phyloP scores from a whole-genome alignment of 352 stramenopile species.

The Pythium aristosporum region DNA sequence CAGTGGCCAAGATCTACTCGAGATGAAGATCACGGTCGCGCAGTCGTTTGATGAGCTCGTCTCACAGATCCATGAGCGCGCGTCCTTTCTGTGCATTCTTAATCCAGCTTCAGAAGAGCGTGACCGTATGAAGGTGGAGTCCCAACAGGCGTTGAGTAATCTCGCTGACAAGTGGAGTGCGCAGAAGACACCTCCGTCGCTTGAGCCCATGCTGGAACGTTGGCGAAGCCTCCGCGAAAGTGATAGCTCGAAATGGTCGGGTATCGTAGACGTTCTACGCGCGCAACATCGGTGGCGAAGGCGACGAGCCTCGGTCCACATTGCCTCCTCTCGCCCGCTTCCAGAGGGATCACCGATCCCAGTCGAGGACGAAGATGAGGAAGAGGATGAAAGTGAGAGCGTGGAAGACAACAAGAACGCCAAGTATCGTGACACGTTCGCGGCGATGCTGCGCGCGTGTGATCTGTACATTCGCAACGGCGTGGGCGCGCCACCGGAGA shows the following conservation, averaged over 20 bases:
- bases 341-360: slow-evolving; percentile 10
- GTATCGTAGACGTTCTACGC: slow-evolving; percentile 79
- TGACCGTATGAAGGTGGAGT: slow-evolving; percentile 61
- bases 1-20: slow-evolving; percentile 38
- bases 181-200: slow-evolving; percentile 73
- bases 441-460: slow-evolving; percentile 81
- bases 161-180: slow-evolving; percentile 86
- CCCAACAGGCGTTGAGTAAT: slow-evolving; percentile 74
- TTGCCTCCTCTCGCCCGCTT: neutral
- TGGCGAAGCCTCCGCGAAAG: slow-evolving; percentile 76
- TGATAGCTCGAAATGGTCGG: slow-evolving; percentile 85
- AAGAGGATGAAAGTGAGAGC: slow-evolving; percentile 4
- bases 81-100: slow-evolving; percentile 72
- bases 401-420: slow-evolving; percentile 28
- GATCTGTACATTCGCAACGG: slow-evolving; percentile 87
- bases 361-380: slow-evolving; percentile 25
- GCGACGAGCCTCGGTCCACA: slow-evolving; percentile 48
- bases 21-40: slow-evolving; percentile 60
- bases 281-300: slow-evolving; percentile 68
- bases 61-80: slow-evolving; percentile 62
- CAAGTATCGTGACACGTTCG: slow-evolving; percentile 64
- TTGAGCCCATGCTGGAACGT: slow-evolving; percentile 86
- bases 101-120: slow-evolving; percentile 72
- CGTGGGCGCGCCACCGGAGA: slow-evolving; percentile 74
- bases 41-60: slow-evolving; percentile 70